Evolutionary conservation across 768 basidiomycete species (phyloP).

Genomic region (Podaxis pistillaris): DNA sequence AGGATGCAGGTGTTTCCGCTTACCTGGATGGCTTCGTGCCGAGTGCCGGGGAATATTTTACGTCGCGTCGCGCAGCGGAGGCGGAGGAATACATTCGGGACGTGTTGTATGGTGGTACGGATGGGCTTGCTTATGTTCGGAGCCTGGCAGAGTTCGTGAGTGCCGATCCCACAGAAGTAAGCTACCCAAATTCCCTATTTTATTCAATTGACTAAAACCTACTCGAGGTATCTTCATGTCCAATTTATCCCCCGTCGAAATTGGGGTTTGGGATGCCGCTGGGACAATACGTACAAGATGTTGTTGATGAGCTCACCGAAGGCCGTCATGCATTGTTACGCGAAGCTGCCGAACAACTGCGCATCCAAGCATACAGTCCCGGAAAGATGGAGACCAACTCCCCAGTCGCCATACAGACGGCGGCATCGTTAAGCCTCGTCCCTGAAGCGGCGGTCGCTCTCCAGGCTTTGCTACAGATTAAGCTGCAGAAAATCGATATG

Average conservation of each 20-base stretch:
- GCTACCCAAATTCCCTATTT: slow-evolving; percentile 12
- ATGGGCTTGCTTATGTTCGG: slow-evolving; percentile 72
- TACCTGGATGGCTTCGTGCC: slow-evolving; percentile 18
- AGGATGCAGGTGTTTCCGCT: slow-evolving; percentile 18
- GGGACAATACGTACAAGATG: slow-evolving; percentile 40
- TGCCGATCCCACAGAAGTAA: slow-evolving; percentile 32
- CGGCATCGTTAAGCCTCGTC: slow-evolving; percentile 39
- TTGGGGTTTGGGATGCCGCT: slow-evolving; percentile 36
- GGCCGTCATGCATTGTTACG: slow-evolving; percentile 45
- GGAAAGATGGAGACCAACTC: slow-evolving; percentile 10
- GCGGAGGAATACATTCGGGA: slow-evolving; percentile 69
- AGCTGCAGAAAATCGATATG: slow-evolving; percentile 52
- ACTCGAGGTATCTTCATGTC: neutral
- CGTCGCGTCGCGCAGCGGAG: slow-evolving; percentile 41
- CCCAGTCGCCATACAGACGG: slow-evolving; percentile 33
- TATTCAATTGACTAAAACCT: neutral
- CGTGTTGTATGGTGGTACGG: slow-evolving; percentile 77
- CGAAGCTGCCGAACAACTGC: slow-evolving; percentile 35
- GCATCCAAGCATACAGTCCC: slow-evolving; percentile 16
- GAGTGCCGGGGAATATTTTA: slow-evolving; percentile 44
- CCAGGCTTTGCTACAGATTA: slow-evolving; percentile 38
- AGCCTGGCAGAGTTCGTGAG: slow-evolving; percentile 74
- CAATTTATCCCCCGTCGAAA: slow-evolving; percentile 12
- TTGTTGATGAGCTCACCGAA: slow-evolving; percentile 47
- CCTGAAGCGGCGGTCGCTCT: slow-evolving; percentile 41